Percentiles rank a stretch among this genome's conserved stretches.
phyloP scores from a whole-genome alignment of 345 rosid species.

The thale cress (Arabidopsis thaliana) region DNA sequence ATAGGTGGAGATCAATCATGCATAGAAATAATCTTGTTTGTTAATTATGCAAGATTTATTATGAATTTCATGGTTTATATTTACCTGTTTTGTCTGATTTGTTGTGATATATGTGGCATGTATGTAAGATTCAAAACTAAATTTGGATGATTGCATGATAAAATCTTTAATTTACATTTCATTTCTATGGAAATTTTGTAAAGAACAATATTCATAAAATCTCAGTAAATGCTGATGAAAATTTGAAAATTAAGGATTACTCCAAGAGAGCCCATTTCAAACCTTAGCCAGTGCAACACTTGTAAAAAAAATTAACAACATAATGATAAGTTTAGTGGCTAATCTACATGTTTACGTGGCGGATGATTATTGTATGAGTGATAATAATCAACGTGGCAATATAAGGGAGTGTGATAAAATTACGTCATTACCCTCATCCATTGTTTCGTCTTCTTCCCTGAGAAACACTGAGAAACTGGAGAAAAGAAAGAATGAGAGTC shows the following conservation, averaged over 20 bases:
- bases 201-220: no score
- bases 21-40: not conserved
- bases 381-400: constrained; percentile 21
- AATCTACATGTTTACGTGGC: constrained; percentile 19
- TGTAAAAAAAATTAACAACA: no score
- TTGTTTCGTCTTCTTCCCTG: not conserved
- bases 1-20: not conserved
- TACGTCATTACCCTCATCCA: not conserved
- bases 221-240: no score
- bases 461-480: constrained; percentile 27
- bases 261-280: no score
- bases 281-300: no score
- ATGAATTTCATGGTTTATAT: not conserved
- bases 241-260: no score
- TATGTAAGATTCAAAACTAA: no score
- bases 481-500: constrained; percentile 34
- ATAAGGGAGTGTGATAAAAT: not conserved
- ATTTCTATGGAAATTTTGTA: no score
- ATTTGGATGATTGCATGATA: no score
- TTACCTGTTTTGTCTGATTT: constrained; percentile 13
- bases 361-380: not conserved
- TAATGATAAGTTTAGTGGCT: not conserved
- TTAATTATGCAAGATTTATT: constrained; percentile 26
- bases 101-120: constrained; percentile 6
- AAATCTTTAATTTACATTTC: no score